A percentile compares a stretch with the other conserved stretches of the same genome.
Evolutionary conservation across 2,329 filamentous ascomycete genomes (phyloP).

Genomic region (Monilinia laxa): DNA sequence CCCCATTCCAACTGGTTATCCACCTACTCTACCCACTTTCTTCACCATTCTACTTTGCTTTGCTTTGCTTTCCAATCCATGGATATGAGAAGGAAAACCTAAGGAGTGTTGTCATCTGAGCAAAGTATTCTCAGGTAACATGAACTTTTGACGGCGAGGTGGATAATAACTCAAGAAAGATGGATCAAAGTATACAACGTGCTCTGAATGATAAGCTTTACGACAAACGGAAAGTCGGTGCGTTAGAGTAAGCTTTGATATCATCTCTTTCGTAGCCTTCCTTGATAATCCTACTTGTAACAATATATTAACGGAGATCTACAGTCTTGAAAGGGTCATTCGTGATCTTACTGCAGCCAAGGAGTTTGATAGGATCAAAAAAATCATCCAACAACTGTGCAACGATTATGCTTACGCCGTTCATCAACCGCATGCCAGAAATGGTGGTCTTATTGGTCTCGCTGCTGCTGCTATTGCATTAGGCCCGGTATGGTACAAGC

Average conservation of each 20-base stretch:
- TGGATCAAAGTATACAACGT: slow-evolving; percentile 89
- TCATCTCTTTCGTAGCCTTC: neutral
- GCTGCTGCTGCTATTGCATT: slow-evolving; percentile 95
- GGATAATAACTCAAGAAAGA: slow-evolving; percentile 49
- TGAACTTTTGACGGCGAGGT: neutral
- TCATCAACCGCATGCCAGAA: slow-evolving; percentile 92
- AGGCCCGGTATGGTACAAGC: slow-evolving; percentile 63
- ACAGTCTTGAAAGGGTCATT: slow-evolving; percentile 84
- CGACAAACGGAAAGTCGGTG: slow-evolving; percentile 94
- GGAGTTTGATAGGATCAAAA: slow-evolving; percentile 77
- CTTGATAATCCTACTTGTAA: neutral
- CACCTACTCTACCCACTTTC: slow-evolving; percentile 16
- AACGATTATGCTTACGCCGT: slow-evolving; percentile 98
- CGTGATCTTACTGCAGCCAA: slow-evolving; percentile 75
- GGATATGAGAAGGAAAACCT: slow-evolving; percentile 18
- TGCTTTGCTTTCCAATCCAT: neutral
- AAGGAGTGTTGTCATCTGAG: slow-evolving; percentile 13
- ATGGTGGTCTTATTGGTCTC: slow-evolving; percentile 92
- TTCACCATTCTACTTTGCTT: slow-evolving; percentile 10
- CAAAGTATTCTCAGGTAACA: slow-evolving; percentile 5
- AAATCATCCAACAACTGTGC: slow-evolving; percentile 92
- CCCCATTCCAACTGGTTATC: slow-evolving; percentile 14
- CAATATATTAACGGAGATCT: slow-evolving; percentile 13
- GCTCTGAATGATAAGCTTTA: slow-evolving; percentile 97
- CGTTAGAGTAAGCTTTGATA: slow-evolving; percentile 73